Evolutionary conservation across 495 filamentous ascomycete species (phyloP).

Genomic region (Xylaria scruposa): DNA sequence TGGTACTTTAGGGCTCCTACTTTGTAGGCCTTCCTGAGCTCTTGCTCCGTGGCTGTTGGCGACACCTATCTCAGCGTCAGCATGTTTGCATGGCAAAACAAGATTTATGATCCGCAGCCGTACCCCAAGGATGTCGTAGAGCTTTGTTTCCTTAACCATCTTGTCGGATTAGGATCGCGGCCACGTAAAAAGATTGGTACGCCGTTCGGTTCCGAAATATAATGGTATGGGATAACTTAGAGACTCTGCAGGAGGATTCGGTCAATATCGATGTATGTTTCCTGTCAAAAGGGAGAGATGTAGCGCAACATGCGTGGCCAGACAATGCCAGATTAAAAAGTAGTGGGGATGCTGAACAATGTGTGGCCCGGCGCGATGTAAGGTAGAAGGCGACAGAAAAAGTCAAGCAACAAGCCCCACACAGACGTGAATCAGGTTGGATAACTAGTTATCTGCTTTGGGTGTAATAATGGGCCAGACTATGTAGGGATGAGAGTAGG

Average conservation of each 20-base stretch:
- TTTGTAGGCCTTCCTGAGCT: constrained; percentile 91
- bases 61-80: constrained; percentile 65
- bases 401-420: constrained; percentile 32
- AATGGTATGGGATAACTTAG: neutral
- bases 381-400: constrained; percentile 33
- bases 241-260: constrained; percentile 25
- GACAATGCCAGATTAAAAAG: constrained; percentile 6
- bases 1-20: constrained; percentile 88
- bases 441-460: constrained; percentile 13
- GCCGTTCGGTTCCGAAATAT: constrained; percentile 1
- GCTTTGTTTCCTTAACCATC: constrained; percentile 92
- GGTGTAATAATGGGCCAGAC: neutral
- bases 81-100: neutral
- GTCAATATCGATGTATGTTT: constrained; percentile 10
- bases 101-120: constrained; percentile 39
- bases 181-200: neutral
- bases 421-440: constrained; percentile 31
- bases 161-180: constrained; percentile 45
- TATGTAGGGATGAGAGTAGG: neutral
- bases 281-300: neutral
- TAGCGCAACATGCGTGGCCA: neutral
- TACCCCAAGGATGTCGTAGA: constrained; percentile 88
- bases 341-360: constrained; percentile 6
- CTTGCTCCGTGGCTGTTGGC: constrained; percentile 72
- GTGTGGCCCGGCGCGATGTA: constrained; percentile 24